Conservation (phyloP, 2,329 filamentous ascomycete genomes). For the Sordariomycetes sp. region DNA sequence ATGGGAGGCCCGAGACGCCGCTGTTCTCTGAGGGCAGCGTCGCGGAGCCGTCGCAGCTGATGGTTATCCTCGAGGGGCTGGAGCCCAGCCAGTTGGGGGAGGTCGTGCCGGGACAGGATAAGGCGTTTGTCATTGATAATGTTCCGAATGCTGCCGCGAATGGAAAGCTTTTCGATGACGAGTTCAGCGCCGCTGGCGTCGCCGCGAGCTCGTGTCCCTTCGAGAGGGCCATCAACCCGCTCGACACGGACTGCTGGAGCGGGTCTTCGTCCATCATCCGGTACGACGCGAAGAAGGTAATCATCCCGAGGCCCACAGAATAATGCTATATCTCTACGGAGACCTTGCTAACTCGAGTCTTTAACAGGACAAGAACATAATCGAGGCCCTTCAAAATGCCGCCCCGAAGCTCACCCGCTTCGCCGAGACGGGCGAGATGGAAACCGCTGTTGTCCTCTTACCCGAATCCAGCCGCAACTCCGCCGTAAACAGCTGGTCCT, state of each 20-base stretch:
- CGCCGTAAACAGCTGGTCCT: conserved; percentile 24
- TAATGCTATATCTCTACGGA: not conserved
- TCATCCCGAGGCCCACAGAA: not conserved
- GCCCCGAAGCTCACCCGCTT: conserved; percentile 30
- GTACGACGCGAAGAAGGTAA: conserved; percentile 30
- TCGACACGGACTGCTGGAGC: conserved; percentile 30
- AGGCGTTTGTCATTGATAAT: conserved; percentile 33
- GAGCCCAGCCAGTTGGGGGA: conserved; percentile 29
- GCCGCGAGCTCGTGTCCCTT: conserved; percentile 23
- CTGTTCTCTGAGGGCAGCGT: conserved; percentile 30
- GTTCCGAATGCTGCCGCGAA: conserved; percentile 28
- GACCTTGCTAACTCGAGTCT: not conserved
- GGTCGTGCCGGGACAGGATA: conserved; percentile 22
- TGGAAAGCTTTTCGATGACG: conserved; percentile 24
- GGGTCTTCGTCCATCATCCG: conserved; percentile 26
- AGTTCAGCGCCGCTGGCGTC: conserved; percentile 22
- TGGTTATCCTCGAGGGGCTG: conserved; percentile 46
- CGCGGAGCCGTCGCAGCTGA: conserved; percentile 34
- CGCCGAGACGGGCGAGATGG: conserved; percentile 34
- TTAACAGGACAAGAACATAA: conserved; percentile 22
- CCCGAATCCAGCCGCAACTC: conserved; percentile 28
- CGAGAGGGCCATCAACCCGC: conserved; percentile 24
- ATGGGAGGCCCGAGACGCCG: conserved; percentile 35
- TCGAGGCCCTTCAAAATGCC: conserved; percentile 28
- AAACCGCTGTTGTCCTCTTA: conserved; percentile 43